Evolutionary conservation across 805 yeast genomes (phyloP), one percentile per base, ranked within the genome.

Genomic region (Candida ulmi): DNA sequence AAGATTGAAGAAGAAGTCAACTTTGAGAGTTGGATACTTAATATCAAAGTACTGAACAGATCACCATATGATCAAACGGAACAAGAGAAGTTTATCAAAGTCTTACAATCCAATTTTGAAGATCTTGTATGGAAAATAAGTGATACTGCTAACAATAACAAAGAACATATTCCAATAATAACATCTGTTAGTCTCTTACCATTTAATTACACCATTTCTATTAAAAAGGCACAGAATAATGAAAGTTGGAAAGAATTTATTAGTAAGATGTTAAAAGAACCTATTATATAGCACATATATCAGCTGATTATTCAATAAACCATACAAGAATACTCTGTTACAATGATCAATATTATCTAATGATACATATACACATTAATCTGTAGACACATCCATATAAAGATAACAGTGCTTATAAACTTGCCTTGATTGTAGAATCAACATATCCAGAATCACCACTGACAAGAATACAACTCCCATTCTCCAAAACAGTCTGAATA

Each of bases 11-110:
- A 71, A 33, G 75, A 72, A 24, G 50, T 63, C 18, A 63, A 74
- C 47, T 85, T 93, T 88, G 95, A 85, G 54, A 65, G 71, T 17
- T 85, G 95, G 95, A 57, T 65, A 5, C 57, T 85, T 33, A 69
- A 68, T 27, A 62, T 82, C 9, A 66, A 65, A 23, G 62, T 78
- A 8, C 56, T 73, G 23, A 66, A 74, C 39, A 38, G 50, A 55
- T 26, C 28, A 11, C 12, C 28, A 11, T 26, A 26, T 26, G 12
- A 11, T 26, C 11, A 44, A 42, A 39, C 19, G 37, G 34, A 30
- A 33, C 9, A 8, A 30, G 15, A 24, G 38, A 29, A 44, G 40
- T 35, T 15, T 38, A 30, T 41, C 16, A 48, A 45, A 38, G 46
- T 51, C 42, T 52, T 56, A 43, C 65, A 58, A 50, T 60, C 49